Conservation (phyloP, 441 rosid genomes). For the Pelargonium australe region DNA sequence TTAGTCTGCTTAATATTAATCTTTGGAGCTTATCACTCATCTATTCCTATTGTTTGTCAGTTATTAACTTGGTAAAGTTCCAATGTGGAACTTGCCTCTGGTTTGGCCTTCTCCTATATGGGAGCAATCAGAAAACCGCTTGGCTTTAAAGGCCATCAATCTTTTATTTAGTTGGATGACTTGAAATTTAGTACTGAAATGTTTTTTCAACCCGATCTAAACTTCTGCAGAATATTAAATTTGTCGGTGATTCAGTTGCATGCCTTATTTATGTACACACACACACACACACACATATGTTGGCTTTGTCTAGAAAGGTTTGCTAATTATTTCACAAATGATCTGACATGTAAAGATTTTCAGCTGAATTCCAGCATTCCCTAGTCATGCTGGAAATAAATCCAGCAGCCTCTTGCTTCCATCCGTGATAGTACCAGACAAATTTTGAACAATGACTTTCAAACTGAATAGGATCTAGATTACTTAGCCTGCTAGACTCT, state of each 20-base stretch:
- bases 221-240: not conserved
- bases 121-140: too few species aligned
- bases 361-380: not conserved
- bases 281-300: not conserved
- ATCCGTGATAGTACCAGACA: not conserved
- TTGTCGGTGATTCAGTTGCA: not conserved
- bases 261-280: too few species aligned
- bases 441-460: constrained; percentile 4
- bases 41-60: not conserved
- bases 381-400: not conserved
- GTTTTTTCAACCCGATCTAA: not conserved
- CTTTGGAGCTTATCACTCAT: not conserved
- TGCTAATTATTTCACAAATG: not conserved
- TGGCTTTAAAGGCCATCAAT: too few species aligned
- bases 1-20: not conserved
- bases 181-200: too few species aligned
- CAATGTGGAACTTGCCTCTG: not conserved
- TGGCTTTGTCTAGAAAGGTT: not conserved
- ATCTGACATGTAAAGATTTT: not conserved
- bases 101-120: not conserved
- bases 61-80: constrained; percentile 2
- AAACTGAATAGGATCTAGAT: not conserved
- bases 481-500: too few species aligned
- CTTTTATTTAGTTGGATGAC: too few species aligned
- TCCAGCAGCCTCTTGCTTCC: constrained; percentile 2